phyloP scores from a whole-genome alignment of 495 filamentous ascomycete species.

The Penicillium desertorum region DNA sequence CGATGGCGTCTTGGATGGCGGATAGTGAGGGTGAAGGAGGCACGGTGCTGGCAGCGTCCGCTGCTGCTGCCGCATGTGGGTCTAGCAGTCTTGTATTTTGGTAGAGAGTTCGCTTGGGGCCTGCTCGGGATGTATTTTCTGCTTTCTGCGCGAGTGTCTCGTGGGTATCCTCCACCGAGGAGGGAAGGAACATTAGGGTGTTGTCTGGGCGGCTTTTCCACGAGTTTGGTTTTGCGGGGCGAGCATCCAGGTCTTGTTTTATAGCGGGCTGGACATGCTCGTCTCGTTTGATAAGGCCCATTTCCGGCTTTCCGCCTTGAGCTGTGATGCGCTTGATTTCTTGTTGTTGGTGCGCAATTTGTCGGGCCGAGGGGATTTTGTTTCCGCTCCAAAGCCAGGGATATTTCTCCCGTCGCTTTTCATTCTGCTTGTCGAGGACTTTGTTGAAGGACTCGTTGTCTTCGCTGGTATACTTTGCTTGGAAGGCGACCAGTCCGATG shows the following conservation, averaged over 20 bases:
- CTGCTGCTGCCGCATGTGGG: conserved; percentile 29
- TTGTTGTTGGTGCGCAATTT: conserved; percentile 74
- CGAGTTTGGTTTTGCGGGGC: conserved; percentile 74
- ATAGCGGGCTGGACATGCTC: conserved; percentile 46
- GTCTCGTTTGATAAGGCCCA: conserved; percentile 25
- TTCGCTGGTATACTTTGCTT: conserved; percentile 91
- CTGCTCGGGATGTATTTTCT: conserved; percentile 68
- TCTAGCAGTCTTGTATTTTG: conserved; percentile 72
- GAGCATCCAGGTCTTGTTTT: conserved; percentile 59
- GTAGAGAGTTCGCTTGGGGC: conserved; percentile 75
- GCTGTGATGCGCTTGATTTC: conserved; percentile 61
- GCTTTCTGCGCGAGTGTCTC: conserved; percentile 66
- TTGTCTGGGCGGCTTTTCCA: conserved; percentile 78
- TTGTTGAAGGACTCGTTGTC: conserved; percentile 96
- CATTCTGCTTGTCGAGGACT: conserved; percentile 87
- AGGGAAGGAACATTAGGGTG: conserved; percentile 81
- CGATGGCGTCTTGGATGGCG: conserved; percentile 81
- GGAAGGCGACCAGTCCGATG: conserved; percentile 80
- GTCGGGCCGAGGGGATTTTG: conserved; percentile 82
- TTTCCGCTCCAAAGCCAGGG: conserved; percentile 87
- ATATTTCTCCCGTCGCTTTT: conserved; percentile 75
- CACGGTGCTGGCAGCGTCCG: conserved; percentile 36
- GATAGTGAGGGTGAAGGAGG: conserved; percentile 81
- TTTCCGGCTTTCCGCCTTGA: conserved; percentile 46
- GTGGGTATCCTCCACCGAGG: conserved; percentile 61